These are phyloP conservation scores for Pyrenophora tritici-repentis DNA, from an alignment of 2,329 filamentous ascomycete genomes.

Conservation along the genomic window DNA sequence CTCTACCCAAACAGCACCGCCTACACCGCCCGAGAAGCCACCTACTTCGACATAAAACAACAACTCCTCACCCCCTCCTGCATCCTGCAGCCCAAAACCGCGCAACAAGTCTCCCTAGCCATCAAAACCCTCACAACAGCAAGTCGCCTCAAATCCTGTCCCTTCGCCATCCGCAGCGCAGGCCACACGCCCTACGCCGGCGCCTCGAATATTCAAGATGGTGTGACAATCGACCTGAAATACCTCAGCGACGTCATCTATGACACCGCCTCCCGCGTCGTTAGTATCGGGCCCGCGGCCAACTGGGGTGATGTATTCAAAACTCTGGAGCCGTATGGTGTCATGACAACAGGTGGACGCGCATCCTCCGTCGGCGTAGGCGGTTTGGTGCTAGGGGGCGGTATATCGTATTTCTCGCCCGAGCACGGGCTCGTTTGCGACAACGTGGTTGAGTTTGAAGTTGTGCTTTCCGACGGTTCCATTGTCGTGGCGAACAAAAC, in stretches of 20 bases:
- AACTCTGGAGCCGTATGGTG: conserved; percentile 27
- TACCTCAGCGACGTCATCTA: conserved; percentile 26
- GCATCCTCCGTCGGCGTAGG: conserved; percentile 32
- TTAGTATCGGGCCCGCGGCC: conserved; percentile 31
- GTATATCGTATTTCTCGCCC: conserved; percentile 37
- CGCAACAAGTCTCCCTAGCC: conserved; percentile 22
- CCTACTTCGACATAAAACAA: conserved; percentile 31
- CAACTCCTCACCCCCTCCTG: conserved; percentile 28
- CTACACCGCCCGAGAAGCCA: conserved; percentile 19
- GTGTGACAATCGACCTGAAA: conserved; percentile 35
- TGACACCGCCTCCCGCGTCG: conserved; percentile 11
- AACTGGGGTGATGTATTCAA: conserved; percentile 34
- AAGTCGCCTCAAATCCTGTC: conserved; percentile 12
- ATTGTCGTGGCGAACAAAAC: conserved; percentile 29
- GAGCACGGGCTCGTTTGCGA: conserved; percentile 39
- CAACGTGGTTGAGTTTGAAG: conserved; percentile 38
- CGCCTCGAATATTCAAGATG: conserved; percentile 34
- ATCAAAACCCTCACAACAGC: conserved; percentile 21
- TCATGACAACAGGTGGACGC: conserved; percentile 32
- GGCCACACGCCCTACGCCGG: conserved; percentile 33
- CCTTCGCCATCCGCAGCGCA: conserved; percentile 32
- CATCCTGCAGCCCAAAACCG: conserved; percentile 27
- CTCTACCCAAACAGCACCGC: conserved; percentile 21
- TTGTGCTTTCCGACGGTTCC: conserved; percentile 41
- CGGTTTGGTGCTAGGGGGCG: conserved; percentile 34